phyloP scores from a whole-genome alignment of 345 rosid species.

The Citrus inodora region DNA sequence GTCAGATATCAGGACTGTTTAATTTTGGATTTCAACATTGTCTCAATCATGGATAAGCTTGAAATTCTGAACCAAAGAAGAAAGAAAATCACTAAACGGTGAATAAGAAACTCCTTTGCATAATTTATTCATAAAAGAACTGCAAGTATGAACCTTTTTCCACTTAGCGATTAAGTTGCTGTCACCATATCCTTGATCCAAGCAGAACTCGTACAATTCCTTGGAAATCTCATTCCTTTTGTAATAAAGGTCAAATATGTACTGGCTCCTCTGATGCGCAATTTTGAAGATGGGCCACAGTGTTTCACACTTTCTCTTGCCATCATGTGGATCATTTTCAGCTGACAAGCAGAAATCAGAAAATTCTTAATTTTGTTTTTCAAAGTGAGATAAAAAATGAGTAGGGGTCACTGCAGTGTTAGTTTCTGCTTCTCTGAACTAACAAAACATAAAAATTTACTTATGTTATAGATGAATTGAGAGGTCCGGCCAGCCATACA shows the following conservation, averaged over 20 bases:
- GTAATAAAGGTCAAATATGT: conserved; percentile 64
- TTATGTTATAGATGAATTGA: not conserved
- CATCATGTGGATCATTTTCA: conserved; percentile 76
- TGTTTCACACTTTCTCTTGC: conserved; percentile 75
- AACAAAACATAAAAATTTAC: too few relatives aligned
- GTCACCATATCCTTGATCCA: conserved; percentile 75
- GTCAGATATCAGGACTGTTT: not conserved
- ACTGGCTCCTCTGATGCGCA: conserved; percentile 75
- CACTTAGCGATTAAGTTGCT: conserved; percentile 66
- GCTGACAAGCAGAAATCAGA: conserved; percentile 37
- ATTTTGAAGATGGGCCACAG: conserved; percentile 84
- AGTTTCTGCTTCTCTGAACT: not conserved
- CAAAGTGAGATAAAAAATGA: not conserved
- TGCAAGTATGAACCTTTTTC: conserved; percentile 44
- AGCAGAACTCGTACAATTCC: conserved; percentile 73
- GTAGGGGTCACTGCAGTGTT: not conserved
- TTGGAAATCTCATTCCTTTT: conserved; percentile 66
- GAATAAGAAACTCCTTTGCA: not conserved
- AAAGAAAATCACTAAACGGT: not conserved
- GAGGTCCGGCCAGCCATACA: not conserved
- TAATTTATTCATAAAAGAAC: not conserved
- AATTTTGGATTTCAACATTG: not conserved
- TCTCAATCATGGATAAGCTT: not conserved
- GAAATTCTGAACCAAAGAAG: not conserved
- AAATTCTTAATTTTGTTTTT: not conserved